Evolutionary conservation across 139 green algal species (phyloP).

Genomic region (Coelastrella sp.): DNA sequence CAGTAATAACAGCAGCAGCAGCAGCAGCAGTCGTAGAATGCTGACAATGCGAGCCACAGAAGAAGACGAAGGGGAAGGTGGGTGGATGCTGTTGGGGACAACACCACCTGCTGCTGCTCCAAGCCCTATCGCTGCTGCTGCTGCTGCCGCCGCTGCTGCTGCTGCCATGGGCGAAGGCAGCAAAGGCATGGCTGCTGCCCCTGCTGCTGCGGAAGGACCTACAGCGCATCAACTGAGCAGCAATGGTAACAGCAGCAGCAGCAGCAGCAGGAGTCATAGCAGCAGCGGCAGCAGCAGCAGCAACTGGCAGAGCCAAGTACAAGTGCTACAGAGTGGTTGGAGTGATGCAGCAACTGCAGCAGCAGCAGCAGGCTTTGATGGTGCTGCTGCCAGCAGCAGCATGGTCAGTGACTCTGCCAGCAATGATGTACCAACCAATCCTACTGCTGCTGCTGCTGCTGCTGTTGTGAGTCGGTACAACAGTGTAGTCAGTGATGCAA

Average conservation of each 20-base stretch:
- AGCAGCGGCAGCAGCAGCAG: slow-evolving; percentile 1
- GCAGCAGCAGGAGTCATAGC: not conserved
- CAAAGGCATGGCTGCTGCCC: not conserved
- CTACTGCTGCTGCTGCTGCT: not conserved
- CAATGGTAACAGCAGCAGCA: slow-evolving; percentile 8
- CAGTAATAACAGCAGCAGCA: not conserved
- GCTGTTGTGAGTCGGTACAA: not conserved
- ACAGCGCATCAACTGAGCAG: not conserved
- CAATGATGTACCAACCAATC: too few relatives aligned
- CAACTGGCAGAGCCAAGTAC: not conserved
- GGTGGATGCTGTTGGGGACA: slow-evolving; percentile 30
- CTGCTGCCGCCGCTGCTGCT: slow-evolving; percentile 24
- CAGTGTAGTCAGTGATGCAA: not conserved
- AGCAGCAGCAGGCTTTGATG: too few relatives aligned
- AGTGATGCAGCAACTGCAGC: too few relatives aligned
- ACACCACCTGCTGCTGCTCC: slow-evolving; percentile 16
- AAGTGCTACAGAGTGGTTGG: too few relatives aligned
- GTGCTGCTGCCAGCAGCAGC: too few relatives aligned
- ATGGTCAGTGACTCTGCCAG: too few relatives aligned
- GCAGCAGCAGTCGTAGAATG: slow-evolving; percentile 17
- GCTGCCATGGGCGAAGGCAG: too few relatives aligned
- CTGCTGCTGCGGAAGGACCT: not conserved
- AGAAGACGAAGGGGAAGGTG: slow-evolving; percentile 15
- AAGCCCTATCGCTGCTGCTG: not conserved
- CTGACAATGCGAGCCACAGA: slow-evolving; percentile 17